Evolutionary conservation across 805 yeast genomes (phyloP).

Genomic region (Lipomyces orientalis): DNA sequence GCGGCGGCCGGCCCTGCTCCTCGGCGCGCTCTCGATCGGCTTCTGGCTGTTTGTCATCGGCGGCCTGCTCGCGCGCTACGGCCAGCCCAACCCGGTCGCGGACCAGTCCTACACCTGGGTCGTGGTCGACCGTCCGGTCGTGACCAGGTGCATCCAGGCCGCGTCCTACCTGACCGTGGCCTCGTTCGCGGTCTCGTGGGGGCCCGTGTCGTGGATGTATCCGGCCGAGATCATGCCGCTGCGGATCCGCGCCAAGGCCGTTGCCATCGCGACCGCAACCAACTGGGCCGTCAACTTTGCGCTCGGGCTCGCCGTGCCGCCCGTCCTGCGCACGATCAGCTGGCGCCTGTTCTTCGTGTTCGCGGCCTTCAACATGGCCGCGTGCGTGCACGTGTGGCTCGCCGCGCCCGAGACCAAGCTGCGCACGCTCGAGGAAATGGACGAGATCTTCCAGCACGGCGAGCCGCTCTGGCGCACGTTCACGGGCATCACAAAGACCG

Average conservation of each 20-base stretch:
- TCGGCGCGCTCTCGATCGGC: conserved; percentile 69
- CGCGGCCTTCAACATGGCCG: conserved; percentile 53
- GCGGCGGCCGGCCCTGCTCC: conserved; percentile 64
- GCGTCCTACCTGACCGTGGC: conserved; percentile 62
- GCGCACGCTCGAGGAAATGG: conserved; percentile 74
- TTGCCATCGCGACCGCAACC: conserved; percentile 66
- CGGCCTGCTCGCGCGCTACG: conserved; percentile 59
- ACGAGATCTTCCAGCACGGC: conserved; percentile 51
- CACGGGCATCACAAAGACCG: conserved; percentile 10
- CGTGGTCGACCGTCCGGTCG: conserved; percentile 65
- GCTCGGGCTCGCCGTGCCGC: conserved; percentile 72
- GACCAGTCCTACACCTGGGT: conserved; percentile 49
- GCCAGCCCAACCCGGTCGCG: conserved; percentile 49
- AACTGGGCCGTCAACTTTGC: conserved; percentile 71
- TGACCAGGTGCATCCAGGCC: conserved; percentile 52
- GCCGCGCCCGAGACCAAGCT: conserved; percentile 91
- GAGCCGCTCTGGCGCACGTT: conserved; percentile 35
- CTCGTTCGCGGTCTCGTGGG: conserved; percentile 61
- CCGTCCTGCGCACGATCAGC: conserved; percentile 51
- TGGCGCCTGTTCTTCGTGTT: conserved; percentile 76
- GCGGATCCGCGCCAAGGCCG: conserved; percentile 63
- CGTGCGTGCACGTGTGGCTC: conserved; percentile 56
- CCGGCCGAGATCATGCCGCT: conserved; percentile 70
- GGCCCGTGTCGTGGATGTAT: conserved; percentile 67
- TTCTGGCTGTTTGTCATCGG: conserved; percentile 71